Evolutionary conservation across 805 yeast species (phyloP).

Genomic region (Zygoascus tannicola): DNA sequence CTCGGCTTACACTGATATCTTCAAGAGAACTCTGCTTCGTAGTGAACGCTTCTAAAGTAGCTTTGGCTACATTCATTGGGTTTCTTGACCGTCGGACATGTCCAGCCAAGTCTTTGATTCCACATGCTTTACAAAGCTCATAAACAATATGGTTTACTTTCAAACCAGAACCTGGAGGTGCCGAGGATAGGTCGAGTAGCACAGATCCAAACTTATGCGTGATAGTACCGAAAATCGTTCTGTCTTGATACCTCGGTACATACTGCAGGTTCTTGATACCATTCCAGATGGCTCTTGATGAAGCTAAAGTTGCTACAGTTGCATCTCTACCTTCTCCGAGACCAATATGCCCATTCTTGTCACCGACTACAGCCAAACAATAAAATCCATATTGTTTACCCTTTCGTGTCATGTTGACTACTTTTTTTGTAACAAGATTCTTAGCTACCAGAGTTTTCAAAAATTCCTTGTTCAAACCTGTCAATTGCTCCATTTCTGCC

Average conservation of each 20-base stretch:
- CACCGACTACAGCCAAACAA: constrained; percentile 84
- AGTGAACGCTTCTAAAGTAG: constrained; percentile 71
- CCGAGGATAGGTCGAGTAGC: constrained; percentile 67
- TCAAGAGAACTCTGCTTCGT: constrained; percentile 71
- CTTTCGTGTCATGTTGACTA: constrained; percentile 83
- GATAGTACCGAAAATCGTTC: constrained; percentile 82
- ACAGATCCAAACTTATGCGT: constrained; percentile 83
- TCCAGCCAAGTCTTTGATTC: constrained; percentile 87
- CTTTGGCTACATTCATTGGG: constrained; percentile 89
- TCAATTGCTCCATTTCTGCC: constrained; percentile 25
- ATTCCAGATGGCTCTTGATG: constrained; percentile 81
- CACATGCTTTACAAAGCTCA: constrained; percentile 87
- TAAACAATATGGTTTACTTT: constrained; percentile 84
- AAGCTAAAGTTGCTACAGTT: constrained; percentile 64
- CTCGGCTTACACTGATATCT: constrained; percentile 84
- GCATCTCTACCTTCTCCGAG: constrained; percentile 91
- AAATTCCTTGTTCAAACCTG: constrained; percentile 41
- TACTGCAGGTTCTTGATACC: constrained; percentile 78
- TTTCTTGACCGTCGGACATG: constrained; percentile 89
- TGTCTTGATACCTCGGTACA: constrained; percentile 79
- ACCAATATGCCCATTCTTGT: constrained; percentile 87
- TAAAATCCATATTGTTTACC: constrained; percentile 81
- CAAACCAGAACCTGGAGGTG: constrained; percentile 89
- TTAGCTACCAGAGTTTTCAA: constrained; percentile 51
- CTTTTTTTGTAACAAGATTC: constrained; percentile 45